These are phyloP conservation scores for Trichoderma arundinaceum DNA, from an alignment of 2,329 filamentous ascomycete genomes.

Conservation along the genomic window DNA sequence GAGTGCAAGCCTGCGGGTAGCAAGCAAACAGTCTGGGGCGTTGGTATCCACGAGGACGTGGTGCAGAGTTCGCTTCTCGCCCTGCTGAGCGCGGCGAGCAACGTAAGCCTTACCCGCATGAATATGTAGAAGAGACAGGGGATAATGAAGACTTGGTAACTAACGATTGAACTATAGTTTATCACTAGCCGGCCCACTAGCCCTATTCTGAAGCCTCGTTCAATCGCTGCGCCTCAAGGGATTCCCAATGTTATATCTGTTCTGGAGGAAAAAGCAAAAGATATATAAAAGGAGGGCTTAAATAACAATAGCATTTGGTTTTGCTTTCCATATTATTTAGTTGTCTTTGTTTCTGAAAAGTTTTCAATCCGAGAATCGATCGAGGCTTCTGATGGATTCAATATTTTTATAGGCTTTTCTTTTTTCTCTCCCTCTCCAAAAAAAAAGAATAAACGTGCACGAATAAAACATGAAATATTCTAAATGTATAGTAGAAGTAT, in stretches of 20 bases:
- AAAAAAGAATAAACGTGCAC: no score
- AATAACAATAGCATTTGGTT: no score
- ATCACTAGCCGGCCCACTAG: constrained; percentile 14
- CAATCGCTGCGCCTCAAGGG: not conserved
- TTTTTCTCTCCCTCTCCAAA: no score
- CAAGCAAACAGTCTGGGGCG: constrained; percentile 19
- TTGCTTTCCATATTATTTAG: no score
- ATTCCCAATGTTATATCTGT: constrained; percentile 1
- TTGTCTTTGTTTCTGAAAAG: no score
- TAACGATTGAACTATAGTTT: constrained; percentile 1
- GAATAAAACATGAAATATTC: no score
- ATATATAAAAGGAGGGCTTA: no score
- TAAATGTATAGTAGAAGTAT: no score
- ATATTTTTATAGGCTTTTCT: no score
- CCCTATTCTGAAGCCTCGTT: constrained; percentile 11
- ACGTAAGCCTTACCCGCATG: not conserved
- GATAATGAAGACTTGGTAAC: not conserved
- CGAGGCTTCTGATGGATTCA: no score
- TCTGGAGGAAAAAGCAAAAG: constrained; percentile 16
- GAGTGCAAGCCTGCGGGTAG: constrained; percentile 19
- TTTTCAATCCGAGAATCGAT: no score
- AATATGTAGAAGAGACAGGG: not conserved
- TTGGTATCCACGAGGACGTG: constrained; percentile 16
- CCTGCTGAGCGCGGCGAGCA: constrained; percentile 22
- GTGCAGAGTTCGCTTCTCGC: constrained; percentile 15